Percentiles rank a stretch among this genome's conserved stretches.
phyloP scores from a whole-genome alignment of 805 yeast genomes.

The Tetrapisispora phaffii region DNA sequence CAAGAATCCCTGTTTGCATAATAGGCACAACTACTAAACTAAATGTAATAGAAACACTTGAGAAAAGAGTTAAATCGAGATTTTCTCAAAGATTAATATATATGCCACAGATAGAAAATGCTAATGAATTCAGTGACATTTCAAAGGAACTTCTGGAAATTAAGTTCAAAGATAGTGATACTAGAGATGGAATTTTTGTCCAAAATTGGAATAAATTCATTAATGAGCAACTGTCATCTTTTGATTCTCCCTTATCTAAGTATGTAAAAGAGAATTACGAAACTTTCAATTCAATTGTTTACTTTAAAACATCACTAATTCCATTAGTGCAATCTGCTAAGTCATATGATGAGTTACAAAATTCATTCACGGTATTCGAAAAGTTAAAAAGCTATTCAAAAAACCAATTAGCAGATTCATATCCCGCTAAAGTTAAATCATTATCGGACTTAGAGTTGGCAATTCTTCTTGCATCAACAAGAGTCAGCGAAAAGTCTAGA shows the following conservation, averaged over 20 bases:
- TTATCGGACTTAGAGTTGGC: conserved; percentile 66
- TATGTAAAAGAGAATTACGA: conserved; percentile 40
- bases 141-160: conserved; percentile 34
- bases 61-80: conserved; percentile 83
- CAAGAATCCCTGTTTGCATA: conserved; percentile 65
- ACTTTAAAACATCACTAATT: conserved; percentile 36
- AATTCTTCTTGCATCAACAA: conserved; percentile 62
- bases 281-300: conserved; percentile 49
- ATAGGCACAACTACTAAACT: conserved; percentile 70
- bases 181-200: conserved; percentile 15
- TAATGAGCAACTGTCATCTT: conserved; percentile 17
- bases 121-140: conserved; percentile 43
- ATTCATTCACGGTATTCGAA: conserved; percentile 11
- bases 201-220: conserved; percentile 39
- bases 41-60: conserved; percentile 70
- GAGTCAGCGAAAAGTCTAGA: conserved; percentile 53
- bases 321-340: conserved; percentile 34
- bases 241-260: conserved; percentile 29
- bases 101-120: conserved; percentile 40
- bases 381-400: conserved; percentile 17
- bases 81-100: conserved; percentile 71
- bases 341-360: conserved; percentile 20
- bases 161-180: too few relatives aligned
- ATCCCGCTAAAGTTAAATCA: conserved; percentile 23
- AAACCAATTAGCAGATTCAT: conserved; percentile 24